Evolutionary conservation across 2,329 filamentous ascomycete genomes (phyloP).

Genomic region (Phialophora macrospora): DNA sequence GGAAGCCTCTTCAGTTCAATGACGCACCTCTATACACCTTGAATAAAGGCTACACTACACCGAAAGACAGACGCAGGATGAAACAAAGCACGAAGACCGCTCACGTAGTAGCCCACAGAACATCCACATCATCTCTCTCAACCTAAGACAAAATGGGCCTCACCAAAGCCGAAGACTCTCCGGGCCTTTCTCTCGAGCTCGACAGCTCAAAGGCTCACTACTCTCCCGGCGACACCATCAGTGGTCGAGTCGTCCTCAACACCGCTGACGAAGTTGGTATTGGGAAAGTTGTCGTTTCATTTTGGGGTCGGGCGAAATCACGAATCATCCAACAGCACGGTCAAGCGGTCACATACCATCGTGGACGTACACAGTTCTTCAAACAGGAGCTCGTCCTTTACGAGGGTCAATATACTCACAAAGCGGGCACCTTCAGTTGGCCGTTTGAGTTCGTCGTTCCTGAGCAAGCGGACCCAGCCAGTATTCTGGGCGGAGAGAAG

Average conservation of each 20-base stretch:
- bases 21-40: not conserved
- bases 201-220: constrained; percentile 24
- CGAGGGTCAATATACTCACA: constrained; percentile 36
- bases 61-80: not conserved
- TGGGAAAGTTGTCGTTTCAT: constrained; percentile 30
- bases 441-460: constrained; percentile 34
- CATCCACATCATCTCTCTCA: not conserved
- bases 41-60: not conserved
- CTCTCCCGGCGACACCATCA: constrained; percentile 34
- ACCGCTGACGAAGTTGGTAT: constrained; percentile 33
- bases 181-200: constrained; percentile 34
- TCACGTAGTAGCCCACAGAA: not conserved
- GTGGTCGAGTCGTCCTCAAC: constrained; percentile 30
- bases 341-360: constrained; percentile 30
- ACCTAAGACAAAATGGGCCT: constrained; percentile 23
- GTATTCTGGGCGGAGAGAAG: constrained; percentile 27
- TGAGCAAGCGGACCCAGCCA: constrained; percentile 27
- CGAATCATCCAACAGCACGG: constrained; percentile 34
- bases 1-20: not conserved
- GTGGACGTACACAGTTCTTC: constrained; percentile 34
- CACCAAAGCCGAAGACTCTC: constrained; percentile 30
- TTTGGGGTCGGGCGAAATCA: constrained; percentile 36
- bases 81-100: not conserved
- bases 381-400: constrained; percentile 31
- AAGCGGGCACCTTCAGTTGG: constrained; percentile 35